Conservation (phyloP, 2,329 filamentous ascomycete genomes). For the Aspergillaceae sp. region DNA sequence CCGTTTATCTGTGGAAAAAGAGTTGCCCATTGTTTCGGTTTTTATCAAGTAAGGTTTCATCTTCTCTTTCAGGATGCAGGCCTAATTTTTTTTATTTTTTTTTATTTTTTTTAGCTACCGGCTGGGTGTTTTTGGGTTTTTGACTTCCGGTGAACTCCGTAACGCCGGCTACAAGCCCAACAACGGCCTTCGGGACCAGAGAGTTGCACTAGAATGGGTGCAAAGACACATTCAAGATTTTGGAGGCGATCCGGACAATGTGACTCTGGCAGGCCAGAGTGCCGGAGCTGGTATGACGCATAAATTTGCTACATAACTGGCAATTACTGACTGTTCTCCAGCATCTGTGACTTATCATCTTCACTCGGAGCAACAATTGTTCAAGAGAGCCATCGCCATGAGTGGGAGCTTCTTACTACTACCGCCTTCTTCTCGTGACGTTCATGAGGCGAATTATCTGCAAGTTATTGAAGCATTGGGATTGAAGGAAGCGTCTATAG, state of each 20-base stretch:
- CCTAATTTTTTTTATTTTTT: neutral
- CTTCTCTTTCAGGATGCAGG: neutral
- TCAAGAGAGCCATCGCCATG: constrained; percentile 36
- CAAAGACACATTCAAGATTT: constrained; percentile 34
- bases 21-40: constrained; percentile 41
- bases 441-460: constrained; percentile 37
- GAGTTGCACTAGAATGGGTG: constrained; percentile 33
- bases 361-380: constrained; percentile 31
- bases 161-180: constrained; percentile 39
- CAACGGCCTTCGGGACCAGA: constrained; percentile 43
- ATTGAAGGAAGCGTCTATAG: constrained; percentile 26
- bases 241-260: constrained; percentile 33
- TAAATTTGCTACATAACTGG: too few relatives aligned
- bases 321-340: constrained; percentile 6
- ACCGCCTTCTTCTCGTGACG: constrained; percentile 29
- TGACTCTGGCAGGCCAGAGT: constrained; percentile 41
- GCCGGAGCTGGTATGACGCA: constrained; percentile 34
- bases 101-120: constrained; percentile 36
- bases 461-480: constrained; percentile 33
- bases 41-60: constrained; percentile 33
- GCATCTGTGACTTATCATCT: constrained; percentile 26
- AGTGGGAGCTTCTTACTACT: constrained; percentile 38
- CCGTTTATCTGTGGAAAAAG: constrained; percentile 35
- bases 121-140: constrained; percentile 36
- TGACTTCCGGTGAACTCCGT: constrained; percentile 42